Evolutionary conservation across 176 grass and related monocot genomes (phyloP).

Genomic region (Urochloa ruziziensis): DNA sequence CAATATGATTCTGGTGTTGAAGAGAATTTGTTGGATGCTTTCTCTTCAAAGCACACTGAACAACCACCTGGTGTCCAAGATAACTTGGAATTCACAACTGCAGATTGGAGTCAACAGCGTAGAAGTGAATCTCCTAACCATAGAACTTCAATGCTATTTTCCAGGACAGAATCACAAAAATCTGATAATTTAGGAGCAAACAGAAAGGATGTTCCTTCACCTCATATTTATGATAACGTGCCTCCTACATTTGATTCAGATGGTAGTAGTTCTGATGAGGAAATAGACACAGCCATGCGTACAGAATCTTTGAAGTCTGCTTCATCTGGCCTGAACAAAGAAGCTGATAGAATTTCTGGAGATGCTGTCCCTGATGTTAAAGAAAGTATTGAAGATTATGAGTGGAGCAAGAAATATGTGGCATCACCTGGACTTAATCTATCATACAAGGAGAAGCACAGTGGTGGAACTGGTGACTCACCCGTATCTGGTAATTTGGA

Average conservation of each 20-base stretch:
- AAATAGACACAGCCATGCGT: conserved; percentile 22
- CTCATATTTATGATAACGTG: conserved; percentile 39
- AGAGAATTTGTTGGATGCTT: conserved; percentile 54
- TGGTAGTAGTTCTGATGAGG: conserved; percentile 58
- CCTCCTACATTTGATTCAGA: conserved; percentile 82
- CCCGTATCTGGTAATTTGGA: conserved; percentile 27
- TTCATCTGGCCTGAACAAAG: conserved; percentile 13
- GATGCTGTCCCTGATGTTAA: conserved; percentile 17
- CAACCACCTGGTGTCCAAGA: conserved; percentile 27
- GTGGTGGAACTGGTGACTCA: conserved; percentile 14
- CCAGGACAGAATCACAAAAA: conserved; percentile 22
- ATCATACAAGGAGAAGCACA: conserved; percentile 21
- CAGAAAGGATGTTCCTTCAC: conserved; percentile 24
- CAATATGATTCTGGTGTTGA: conserved; percentile 66
- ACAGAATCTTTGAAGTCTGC: conserved; percentile 19
- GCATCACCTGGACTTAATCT: conserved; percentile 29
- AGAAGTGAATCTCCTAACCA: conserved; percentile 45
- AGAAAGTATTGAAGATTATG: conserved; percentile 23
- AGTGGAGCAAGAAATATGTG: conserved; percentile 33
- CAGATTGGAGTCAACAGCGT: conserved; percentile 37
- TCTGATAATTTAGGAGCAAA: conserved; percentile 39
- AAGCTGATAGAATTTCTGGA: conserved; percentile 27
- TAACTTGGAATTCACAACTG: conserved; percentile 24
- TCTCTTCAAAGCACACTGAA: conserved; percentile 50
- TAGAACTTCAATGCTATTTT: conserved; percentile 36